Evolutionary conservation across 2,329 filamentous ascomycete genomes (phyloP), one percentile per base, ranked within the genome.

Genomic region (Sporothrix brasiliensis): DNA sequence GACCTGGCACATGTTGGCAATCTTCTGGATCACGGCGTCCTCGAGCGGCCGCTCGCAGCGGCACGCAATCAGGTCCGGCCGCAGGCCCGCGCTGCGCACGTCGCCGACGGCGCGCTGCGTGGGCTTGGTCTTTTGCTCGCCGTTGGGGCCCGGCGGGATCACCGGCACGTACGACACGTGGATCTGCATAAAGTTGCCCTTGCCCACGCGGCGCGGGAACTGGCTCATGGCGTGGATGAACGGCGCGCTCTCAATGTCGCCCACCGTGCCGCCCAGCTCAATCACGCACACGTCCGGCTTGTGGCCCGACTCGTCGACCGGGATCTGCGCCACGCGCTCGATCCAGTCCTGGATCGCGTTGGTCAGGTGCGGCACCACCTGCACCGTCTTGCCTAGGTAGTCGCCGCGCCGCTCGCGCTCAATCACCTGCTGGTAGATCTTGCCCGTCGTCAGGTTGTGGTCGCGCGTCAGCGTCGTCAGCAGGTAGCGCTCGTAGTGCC

Each of bases 371-470:
- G 94, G 94, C 5, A 98, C 93, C 53, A 73, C 72, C 80, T 97
- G 93, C 19, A 96, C 91, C 21, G 94, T 93, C 79, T 91, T 89
- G 74, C 94, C 94, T 14, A 98, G 87, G 77, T 97, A 98, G 78
- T 95, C 90, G 69, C 87, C 87, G 53, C 81, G 80, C 34, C 86
- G 82, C 77, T 88, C 86, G 72, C 88, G 88, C 77, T 90, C 86
- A 76, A 97, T 93, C 69, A 97, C 94, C 76, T 91, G 88, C 77
- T 92, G 86, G 82, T 97, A 98, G 75, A 98, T 93, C 84, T 98
- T 97, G 78, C 95, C 95, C 6, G 94, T 97, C 3, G 95, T 99
- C 81, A 99, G 97, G 81, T 98, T 98, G 84, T 94, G 93, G 76
- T 97, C 93, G 73, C 90, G 86, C 10, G 89, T 92, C 72, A 98